A percentile compares a stretch with the other conserved stretches of the same genome.
Conservation (phyloP, 2,329 filamentous ascomycete species). For the Xylaria arbuscula region DNA sequence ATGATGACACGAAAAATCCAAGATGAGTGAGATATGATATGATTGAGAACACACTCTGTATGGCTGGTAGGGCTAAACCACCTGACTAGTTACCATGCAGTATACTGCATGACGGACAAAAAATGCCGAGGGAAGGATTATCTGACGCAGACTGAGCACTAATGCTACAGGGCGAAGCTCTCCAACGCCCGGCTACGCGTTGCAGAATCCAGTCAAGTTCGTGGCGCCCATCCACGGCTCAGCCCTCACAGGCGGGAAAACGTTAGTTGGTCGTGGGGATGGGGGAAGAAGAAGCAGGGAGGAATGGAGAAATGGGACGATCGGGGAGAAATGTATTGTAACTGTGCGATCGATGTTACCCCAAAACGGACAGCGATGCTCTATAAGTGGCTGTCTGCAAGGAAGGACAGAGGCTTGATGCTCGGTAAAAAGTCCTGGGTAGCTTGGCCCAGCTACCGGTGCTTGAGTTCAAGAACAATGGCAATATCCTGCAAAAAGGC, state of each 20-base stretch:
- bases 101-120: neutral
- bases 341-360: slow-evolving; percentile 11
- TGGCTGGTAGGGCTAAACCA: slow-evolving; percentile 2
- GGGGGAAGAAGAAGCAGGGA: neutral
- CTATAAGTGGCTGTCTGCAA: neutral
- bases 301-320: neutral
- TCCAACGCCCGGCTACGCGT: slow-evolving; percentile 7
- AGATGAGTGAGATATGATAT: neutral
- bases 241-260: slow-evolving; percentile 1
- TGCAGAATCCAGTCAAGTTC: neutral
- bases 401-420: neutral
- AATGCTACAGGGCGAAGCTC: slow-evolving; percentile 4
- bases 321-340: neutral
- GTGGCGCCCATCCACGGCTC: slow-evolving; percentile 3
- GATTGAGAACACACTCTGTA: neutral
- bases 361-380: neutral
- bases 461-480: slow-evolving; percentile 61
- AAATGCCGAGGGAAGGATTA: slow-evolving; percentile 16
- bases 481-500: too few species aligned
- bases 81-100: neutral
- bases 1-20: neutral
- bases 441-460: slow-evolving; percentile 6
- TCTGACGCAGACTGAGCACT: neutral
- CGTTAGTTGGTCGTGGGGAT: slow-evolving; percentile 2
- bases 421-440: slow-evolving; percentile 1